A percentile compares a stretch with the other conserved stretches of the same genome.
Conservation (phyloP, 2,329 filamentous ascomycete species). For the Cytospora chrysosperma region DNA sequence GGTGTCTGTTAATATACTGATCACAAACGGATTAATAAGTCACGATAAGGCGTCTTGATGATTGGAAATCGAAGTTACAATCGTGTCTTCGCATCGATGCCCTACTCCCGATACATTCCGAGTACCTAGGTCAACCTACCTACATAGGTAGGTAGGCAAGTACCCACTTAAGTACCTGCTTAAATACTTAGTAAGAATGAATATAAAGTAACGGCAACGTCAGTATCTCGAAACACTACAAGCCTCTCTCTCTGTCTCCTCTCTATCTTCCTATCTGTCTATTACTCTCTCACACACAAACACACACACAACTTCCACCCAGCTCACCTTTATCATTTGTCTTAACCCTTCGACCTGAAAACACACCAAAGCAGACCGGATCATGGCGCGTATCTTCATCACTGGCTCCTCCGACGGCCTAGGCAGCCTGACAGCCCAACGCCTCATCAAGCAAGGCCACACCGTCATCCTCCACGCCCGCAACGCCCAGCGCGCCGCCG, state of each 20-base stretch:
- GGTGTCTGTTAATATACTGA: background rate
- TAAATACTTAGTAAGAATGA: no score
- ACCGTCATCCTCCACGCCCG: slow-evolving; percentile 57
- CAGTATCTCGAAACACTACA: background rate
- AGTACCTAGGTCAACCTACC: no score
- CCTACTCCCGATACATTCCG: no score
- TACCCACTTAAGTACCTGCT: no score
- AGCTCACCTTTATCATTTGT: no score
- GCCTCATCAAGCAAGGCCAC: slow-evolving; percentile 51
- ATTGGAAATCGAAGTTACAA: background rate
- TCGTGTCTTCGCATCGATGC: background rate
- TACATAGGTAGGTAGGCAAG: no score
- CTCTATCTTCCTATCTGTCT: no score
- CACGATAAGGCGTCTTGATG: background rate
- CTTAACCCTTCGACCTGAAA: background rate
- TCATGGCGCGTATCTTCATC: slow-evolving; percentile 39
- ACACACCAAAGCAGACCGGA: background rate
- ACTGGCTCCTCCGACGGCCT: slow-evolving; percentile 60
- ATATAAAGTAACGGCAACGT: background rate
- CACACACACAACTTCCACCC: no score
- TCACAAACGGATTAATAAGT: background rate
- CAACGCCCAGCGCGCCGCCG: slow-evolving; percentile 50
- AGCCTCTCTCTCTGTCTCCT: no score
- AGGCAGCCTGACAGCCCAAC: slow-evolving; percentile 49
- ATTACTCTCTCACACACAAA: no score